Base-by-base conservation (phyloP, 2,329 filamentous ascomycete genomes). In the Mycosphaerella sp. region DNA sequence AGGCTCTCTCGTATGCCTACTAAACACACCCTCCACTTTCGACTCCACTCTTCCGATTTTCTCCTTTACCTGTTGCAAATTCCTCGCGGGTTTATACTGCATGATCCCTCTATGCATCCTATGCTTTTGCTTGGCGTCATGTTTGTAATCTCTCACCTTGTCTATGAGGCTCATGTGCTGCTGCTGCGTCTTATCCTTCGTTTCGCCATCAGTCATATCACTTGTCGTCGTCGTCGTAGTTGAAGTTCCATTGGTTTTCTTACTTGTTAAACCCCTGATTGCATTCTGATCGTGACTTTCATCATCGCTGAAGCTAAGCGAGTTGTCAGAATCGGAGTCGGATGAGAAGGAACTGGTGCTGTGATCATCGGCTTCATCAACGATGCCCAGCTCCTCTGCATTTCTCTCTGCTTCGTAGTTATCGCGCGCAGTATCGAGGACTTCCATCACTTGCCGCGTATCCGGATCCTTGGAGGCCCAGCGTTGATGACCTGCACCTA, bases 101-200 rank as follows among this genome's bases (percentile, higher is more conserved):
- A 89, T 89, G 36, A 85, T 64, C 0, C 85, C 85, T 17, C 82
- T 71, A 62, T 89, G 82, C 63, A 79, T 77, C 43, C 83, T 72
- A 66, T 87, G 82, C 56, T 85, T 68, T 54, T 79, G 75, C 66
- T 77, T 79, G 56, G 76, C 72, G 58, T 82, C 73, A 51, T 75
- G 72, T 63, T 77, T 80, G 63, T 82, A 86, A 53, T 85, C 82
- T 50, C 75, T 77, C 41, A 81, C 53, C 63, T 79, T 73, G 39
- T 77, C 75, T 8, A 73, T 68, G 34, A 71, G 63, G 56, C 62
- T 61, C 10, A 64, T 64, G 4, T 59, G 55, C 10, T 56, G 44
- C 25, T 59, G 55, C 10, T 56, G 44, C 25, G 62, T 68, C 0
- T 28, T 50, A 36, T 49, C 41, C 12, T 25, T 25, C 4, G 21